Percentiles rank a stretch among this genome's conserved stretches.
These are phyloP conservation scores for Elaphomyces granulatus DNA, from an alignment of 495 filamentous ascomycete species.

Conservation along the genomic window DNA sequence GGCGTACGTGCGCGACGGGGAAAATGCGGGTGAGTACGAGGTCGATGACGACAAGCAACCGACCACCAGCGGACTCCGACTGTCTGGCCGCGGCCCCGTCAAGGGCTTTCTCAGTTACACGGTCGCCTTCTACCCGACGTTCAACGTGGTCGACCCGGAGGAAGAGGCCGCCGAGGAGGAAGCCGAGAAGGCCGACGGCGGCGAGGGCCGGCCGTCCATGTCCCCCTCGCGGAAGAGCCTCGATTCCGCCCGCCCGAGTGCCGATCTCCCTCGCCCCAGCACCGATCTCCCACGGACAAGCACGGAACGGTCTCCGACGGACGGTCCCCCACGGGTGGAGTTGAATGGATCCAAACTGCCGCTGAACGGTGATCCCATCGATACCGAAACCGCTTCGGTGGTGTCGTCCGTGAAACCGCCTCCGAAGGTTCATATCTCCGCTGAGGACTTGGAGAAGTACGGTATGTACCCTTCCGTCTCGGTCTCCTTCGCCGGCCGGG, in stretches of 20 bases:
- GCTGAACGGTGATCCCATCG: constrained; percentile 5
- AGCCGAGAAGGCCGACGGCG: constrained; percentile 26
- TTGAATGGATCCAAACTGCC: background rate
- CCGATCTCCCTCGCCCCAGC: constrained; percentile 11
- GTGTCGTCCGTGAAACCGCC: constrained; percentile 35
- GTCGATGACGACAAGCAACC: constrained; percentile 64
- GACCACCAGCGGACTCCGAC: constrained; percentile 43
- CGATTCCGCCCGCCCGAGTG: constrained; percentile 18
- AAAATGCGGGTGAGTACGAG: constrained; percentile 59
- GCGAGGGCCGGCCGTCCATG: constrained; percentile 12
- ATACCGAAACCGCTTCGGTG: constrained; percentile 26
- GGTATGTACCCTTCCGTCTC: constrained; percentile 30
- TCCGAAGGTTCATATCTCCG: constrained; percentile 62
- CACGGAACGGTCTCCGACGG: constrained; percentile 9
- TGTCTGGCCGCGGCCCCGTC: constrained; percentile 46
- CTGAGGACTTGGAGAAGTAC: constrained; percentile 66
- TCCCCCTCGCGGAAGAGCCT: constrained; percentile 10
- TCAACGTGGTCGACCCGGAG: constrained; percentile 82
- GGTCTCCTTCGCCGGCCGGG: background rate
- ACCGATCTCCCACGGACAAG: constrained; percentile 11
- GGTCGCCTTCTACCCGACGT: constrained; percentile 74
- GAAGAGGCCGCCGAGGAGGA: constrained; percentile 60
- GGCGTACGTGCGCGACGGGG: constrained; percentile 65
- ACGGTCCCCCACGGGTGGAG: background rate
- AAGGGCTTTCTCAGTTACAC: constrained; percentile 81